Evolutionary conservation across 2,329 filamentous ascomycete species (phyloP).

Genomic region (Trichoderma sp.): DNA sequence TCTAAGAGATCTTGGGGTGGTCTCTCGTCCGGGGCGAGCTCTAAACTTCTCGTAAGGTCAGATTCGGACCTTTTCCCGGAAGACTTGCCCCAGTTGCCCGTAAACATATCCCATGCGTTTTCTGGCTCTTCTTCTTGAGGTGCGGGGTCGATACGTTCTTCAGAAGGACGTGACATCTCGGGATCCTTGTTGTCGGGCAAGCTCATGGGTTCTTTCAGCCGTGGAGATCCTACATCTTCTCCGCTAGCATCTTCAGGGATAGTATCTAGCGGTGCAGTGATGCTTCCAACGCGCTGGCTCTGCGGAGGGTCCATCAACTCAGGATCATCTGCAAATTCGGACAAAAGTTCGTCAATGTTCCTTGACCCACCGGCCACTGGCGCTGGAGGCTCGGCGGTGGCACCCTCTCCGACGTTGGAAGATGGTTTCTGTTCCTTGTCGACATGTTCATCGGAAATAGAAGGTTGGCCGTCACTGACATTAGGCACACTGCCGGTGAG

Average conservation of each 20-base stretch:
- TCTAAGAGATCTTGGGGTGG: neutral
- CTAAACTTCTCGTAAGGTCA: slow-evolving; percentile 16
- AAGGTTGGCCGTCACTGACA: neutral
- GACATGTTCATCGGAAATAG: neutral
- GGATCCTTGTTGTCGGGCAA: neutral
- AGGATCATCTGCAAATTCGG: neutral
- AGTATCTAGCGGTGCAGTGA: neutral
- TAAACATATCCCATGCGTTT: slow-evolving; percentile 16
- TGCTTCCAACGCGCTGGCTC: neutral
- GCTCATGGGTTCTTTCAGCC: neutral
- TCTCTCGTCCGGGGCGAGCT: neutral
- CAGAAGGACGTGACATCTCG: neutral
- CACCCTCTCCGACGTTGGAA: neutral
- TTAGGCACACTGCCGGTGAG: neutral
- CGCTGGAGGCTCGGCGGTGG: neutral
- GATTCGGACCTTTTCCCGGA: slow-evolving; percentile 39
- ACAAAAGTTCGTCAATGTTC: neutral
- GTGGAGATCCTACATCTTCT: neutral
- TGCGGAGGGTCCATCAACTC: neutral
- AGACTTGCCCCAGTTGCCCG: slow-evolving; percentile 18
- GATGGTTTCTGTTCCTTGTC: neutral
- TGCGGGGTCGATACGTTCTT: neutral
- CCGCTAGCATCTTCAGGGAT: neutral
- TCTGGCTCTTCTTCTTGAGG: slow-evolving; percentile 14
- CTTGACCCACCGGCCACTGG: neutral